phyloP scores from a whole-genome alignment of 148 eudicot species.

The Suaeda aralocaspica region DNA sequence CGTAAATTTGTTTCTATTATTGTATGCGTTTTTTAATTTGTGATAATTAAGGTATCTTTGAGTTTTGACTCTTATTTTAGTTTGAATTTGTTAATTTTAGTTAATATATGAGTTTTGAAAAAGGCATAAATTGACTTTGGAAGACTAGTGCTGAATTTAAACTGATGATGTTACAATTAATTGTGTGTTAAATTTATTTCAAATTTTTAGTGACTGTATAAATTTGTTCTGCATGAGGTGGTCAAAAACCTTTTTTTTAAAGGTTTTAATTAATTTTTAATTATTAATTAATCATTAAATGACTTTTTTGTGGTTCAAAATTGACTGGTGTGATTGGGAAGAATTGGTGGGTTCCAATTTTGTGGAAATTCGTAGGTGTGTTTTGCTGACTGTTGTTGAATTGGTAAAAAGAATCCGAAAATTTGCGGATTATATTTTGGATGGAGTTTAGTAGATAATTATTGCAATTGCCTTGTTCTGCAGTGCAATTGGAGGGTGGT shows the following conservation, averaged over 20 bases:
- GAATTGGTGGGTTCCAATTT: constrained; percentile 7
- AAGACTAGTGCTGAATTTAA: constrained; percentile 1
- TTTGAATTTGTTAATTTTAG: too few species aligned
- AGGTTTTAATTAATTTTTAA: too few species aligned
- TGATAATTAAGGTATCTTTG: background rate
- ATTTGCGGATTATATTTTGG: too few species aligned
- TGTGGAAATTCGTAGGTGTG: background rate
- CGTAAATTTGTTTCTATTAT: background rate
- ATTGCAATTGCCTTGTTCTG: too few species aligned
- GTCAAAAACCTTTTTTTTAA: constrained; percentile 2
- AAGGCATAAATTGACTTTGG: constrained; percentile 28
- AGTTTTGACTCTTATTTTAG: background rate
- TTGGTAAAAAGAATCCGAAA: background rate
- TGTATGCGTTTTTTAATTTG: constrained; percentile 13
- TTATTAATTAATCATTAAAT: background rate
- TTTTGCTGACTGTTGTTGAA: constrained; percentile 1
- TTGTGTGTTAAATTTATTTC: background rate
- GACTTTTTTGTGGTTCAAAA: background rate
- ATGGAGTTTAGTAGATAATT: background rate
- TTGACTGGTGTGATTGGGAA: background rate
- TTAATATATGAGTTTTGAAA: background rate
- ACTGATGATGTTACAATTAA: background rate
- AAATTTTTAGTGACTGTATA: background rate
- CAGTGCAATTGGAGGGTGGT: too few species aligned
- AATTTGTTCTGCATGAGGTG: constrained; percentile 7